A percentile compares a stretch with the other conserved stretches of the same genome.
Evolutionary conservation across 495 filamentous ascomycete species (phyloP).

Genomic region (Podospora bellae-mahoneyi): DNA sequence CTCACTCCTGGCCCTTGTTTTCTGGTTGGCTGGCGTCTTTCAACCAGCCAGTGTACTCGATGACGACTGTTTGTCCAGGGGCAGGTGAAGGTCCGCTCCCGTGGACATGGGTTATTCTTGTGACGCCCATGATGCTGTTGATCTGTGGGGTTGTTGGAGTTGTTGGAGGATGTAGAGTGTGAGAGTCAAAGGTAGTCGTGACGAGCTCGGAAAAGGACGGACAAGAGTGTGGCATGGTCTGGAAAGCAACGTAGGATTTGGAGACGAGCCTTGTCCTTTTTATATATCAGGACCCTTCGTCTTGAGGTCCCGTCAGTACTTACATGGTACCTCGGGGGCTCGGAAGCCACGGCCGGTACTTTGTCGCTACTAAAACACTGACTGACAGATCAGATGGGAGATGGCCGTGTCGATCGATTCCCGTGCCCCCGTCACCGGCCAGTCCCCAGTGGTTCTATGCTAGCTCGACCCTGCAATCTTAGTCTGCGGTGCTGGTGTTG

Average conservation of each 20-base stretch:
- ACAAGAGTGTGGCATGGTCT: background rate
- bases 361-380: background rate
- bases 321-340: conserved; percentile 1
- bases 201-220: background rate
- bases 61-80: conserved; percentile 64
- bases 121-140: conserved; percentile 46
- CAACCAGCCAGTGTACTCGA: conserved; percentile 81
- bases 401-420: conserved; percentile 12
- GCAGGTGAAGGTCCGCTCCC: conserved; percentile 53
- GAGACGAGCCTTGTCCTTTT: background rate
- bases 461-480: conserved; percentile 14
- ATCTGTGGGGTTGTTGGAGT: background rate
- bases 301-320: background rate
- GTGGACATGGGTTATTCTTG: conserved; percentile 41
- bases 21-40: conserved; percentile 57
- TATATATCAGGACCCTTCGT: background rate
- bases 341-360: conserved; percentile 15
- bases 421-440: background rate
- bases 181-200: background rate
- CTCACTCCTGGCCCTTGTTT: conserved; percentile 49
- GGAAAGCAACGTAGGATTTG: background rate
- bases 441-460: background rate
- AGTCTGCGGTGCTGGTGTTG: background rate
- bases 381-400: background rate
- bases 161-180: background rate